Base-by-base conservation (phyloP, 1,139 yeast species). In the Candida anutae region DNA sequence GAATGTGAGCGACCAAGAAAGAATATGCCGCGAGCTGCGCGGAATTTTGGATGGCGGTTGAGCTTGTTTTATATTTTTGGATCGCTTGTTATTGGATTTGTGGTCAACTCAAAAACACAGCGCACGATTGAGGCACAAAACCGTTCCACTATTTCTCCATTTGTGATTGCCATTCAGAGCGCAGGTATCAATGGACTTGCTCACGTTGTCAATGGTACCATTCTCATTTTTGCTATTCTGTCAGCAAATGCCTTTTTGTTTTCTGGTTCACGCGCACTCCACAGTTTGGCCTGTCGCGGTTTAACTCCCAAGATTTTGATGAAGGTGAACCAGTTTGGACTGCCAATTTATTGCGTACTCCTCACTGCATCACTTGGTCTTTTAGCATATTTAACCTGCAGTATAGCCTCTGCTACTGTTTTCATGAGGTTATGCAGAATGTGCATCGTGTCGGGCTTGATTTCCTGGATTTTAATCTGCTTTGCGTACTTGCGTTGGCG, bases 161-260 rank as follows among this genome's bases (percentile, higher is more conserved):
- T 65, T 37, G 74, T 67, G 26, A 36, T 60, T 47, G 58, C 78
- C 45, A 47, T 72, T 56, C 39, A 64, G 41, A 76, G 74, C 40
- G 81, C 87, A 4, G 67, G 74, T 5, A 77, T 79, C 35, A 56
- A 55, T 1, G 80, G 67, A 1, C 56, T 80, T 38, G 76, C 80
- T 36, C 79, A 77, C 43, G 62, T 81, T 28, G 62, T 81, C 40
- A 81, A 81, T 45, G 88, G 77, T 2, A 74, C 74, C 39, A 74
- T 81, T 32, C 55, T 81, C 46, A 57, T 79, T 6, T 78, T 80
- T 32, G 81, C 82, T 31, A 69, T 79, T 37, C 74, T 83, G 10
- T 82, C 88, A 6, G 77, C 81, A 28, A 80, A 79, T 53, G 77
- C 87, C 0, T 83, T 76, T 53, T 58, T 78, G 36, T 80, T 78